Evolutionary conservation across 805 yeast species (phyloP).

Genomic region (Kodamaea jinghongensis): DNA sequence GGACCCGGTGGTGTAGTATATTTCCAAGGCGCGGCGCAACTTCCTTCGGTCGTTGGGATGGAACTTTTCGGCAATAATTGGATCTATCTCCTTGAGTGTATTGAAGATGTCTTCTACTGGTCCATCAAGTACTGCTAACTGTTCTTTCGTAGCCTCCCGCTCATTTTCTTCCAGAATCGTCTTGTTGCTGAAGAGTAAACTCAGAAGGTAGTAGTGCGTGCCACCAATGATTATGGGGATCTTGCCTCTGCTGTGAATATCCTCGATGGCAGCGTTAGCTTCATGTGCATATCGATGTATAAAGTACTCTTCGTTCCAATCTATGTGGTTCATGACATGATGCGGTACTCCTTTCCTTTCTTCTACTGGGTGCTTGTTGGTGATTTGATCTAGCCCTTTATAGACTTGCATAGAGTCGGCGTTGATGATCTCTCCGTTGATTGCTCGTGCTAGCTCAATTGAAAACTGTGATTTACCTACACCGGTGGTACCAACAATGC

Average conservation of each 20-base stretch:
- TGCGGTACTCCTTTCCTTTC: conserved; percentile 78
- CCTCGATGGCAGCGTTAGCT: conserved; percentile 60
- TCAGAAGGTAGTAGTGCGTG: conserved; percentile 88
- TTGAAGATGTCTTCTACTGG: conserved; percentile 50
- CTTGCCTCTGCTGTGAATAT: conserved; percentile 65
- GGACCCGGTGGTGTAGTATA: conserved; percentile 63
- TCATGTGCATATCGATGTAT: conserved; percentile 77
- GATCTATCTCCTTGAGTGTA: conserved; percentile 56
- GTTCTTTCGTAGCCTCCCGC: conserved; percentile 25
- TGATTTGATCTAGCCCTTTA: conserved; percentile 64
- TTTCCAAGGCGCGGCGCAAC: conserved; percentile 76
- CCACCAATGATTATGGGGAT: conserved; percentile 92
- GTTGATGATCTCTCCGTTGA: conserved; percentile 87
- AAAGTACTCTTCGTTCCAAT: conserved; percentile 78
- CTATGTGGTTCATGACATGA: conserved; percentile 82
- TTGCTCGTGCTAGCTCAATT: conserved; percentile 70
- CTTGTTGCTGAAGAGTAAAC: conserved; percentile 67
- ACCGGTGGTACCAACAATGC: conserved; percentile 91
- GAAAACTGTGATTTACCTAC: conserved; percentile 91
- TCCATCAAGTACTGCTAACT: conserved; percentile 49
- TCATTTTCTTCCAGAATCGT: conserved; percentile 43
- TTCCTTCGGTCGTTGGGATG: conserved; percentile 90
- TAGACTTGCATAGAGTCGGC: conserved; percentile 98
- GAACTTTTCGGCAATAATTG: conserved; percentile 70
- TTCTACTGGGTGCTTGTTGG: conserved; percentile 85